Conservation (phyloP, 2,329 filamentous ascomycete genomes). For the Cytospora paraplurivora region DNA sequence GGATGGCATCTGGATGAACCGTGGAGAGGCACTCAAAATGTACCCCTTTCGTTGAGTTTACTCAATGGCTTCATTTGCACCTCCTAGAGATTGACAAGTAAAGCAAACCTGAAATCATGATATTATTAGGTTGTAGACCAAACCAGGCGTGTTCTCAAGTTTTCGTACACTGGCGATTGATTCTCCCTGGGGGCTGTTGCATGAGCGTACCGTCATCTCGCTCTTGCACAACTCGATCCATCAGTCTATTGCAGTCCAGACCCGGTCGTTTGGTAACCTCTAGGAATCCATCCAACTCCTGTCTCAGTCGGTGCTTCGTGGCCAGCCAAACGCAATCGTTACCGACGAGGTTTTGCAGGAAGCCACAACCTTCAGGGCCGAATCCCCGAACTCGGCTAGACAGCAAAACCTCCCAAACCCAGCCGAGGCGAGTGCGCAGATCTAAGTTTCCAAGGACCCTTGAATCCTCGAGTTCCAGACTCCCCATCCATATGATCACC, state of each 20-base stretch:
- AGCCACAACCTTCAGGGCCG: slow-evolving; percentile 14
- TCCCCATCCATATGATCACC: no score
- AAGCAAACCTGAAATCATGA: not conserved
- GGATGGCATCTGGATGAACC: no score
- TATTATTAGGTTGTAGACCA: not conserved
- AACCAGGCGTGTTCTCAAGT: not conserved
- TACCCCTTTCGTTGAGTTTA: no score
- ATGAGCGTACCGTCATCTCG: slow-evolving; percentile 18
- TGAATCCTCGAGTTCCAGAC: not conserved
- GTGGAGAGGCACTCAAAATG: no score
- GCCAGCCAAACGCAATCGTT: not conserved
- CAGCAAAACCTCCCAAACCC: not conserved
- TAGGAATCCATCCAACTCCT: not conserved
- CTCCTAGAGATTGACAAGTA: no score
- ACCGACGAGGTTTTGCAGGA: not conserved
- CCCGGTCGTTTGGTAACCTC: slow-evolving; percentile 18
- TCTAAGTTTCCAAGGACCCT: not conserved
- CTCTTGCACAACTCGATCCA: not conserved
- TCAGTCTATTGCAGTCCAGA: slow-evolving; percentile 4
- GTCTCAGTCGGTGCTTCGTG: not conserved
- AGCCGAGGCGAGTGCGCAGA: not conserved
- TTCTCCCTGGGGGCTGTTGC: not conserved
- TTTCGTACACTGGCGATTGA: not conserved
- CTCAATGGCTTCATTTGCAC: no score
- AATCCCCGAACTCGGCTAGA: slow-evolving; percentile 10